A percentile compares a stretch with the other conserved stretches of the same genome.
These are phyloP conservation scores for Ophiostoma australiae DNA, from an alignment of 2,329 filamentous ascomycete species.

Conservation along the genomic window DNA sequence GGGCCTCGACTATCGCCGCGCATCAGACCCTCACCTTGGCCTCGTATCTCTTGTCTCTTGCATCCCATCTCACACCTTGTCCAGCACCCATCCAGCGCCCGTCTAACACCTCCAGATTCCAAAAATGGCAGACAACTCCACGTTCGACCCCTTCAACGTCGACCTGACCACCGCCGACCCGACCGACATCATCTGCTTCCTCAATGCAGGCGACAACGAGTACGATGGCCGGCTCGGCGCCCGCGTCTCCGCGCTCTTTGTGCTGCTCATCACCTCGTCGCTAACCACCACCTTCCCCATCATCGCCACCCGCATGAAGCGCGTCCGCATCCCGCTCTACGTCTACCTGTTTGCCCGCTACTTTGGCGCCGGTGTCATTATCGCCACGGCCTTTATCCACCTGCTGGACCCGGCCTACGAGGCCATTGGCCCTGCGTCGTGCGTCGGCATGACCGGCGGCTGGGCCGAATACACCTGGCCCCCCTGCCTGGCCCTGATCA, in stretches of 20 bases:
- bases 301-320: slow-evolving; percentile 54
- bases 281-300: slow-evolving; percentile 63
- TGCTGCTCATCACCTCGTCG: slow-evolving; percentile 61
- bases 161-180: slow-evolving; percentile 41
- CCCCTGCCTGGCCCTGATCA: slow-evolving; percentile 78
- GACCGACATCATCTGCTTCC: slow-evolving; percentile 46
- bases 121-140: slow-evolving; percentile 23
- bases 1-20: neutral
- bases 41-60: neutral
- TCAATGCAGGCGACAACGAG: slow-evolving; percentile 44
- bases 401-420: slow-evolving; percentile 73
- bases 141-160: slow-evolving; percentile 41
- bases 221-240: slow-evolving; percentile 57
- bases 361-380: slow-evolving; percentile 89
- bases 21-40: neutral
- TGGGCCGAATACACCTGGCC: slow-evolving; percentile 73
- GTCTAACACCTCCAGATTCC: neutral
- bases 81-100: neutral
- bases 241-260: slow-evolving; percentile 68
- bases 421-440: slow-evolving; percentile 51
- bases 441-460: slow-evolving; percentile 46
- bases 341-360: slow-evolving; percentile 80
- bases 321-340: slow-evolving; percentile 56
- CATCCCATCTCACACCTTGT: too few relatives aligned
- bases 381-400: slow-evolving; percentile 91